Evolutionary conservation across 2,329 filamentous ascomycete species (phyloP), one percentile per base, ranked within the genome.

Genomic region (Beauveria australis): DNA sequence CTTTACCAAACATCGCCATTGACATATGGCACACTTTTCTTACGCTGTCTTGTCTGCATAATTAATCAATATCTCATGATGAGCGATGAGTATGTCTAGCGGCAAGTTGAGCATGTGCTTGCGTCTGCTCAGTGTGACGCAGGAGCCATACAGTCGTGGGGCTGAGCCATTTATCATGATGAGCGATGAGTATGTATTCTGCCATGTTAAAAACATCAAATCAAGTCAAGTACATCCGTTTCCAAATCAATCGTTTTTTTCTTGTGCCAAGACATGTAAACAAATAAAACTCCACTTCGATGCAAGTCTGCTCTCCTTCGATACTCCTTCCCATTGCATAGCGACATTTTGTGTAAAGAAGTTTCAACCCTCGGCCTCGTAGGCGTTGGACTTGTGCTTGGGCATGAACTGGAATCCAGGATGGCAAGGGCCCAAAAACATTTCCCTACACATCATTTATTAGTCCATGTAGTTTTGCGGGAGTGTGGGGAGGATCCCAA

Each of bases 381-480:
- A 96, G 58, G 87, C 84, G 71, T 96, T 95, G 52, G 91, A 94
- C 79, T 96, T 97, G 79, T 99, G 94, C 80, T 99, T 99, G 3
- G 94, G 94, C 76, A 93, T 86, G 76, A 97, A 99, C 66, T 89
- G 87, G 81, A 97, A 99, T 68, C 90, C 88, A 44, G 89, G 86
- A 67, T 96, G 91, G 7, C 91, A 89, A 51, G 91, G 91, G 8
- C 94, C 94, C 19, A 99, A 81, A 79, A 95, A 99, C 92, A 99
- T 97, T 73, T 99, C 94, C 73, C 93, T 96, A 63, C 56, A 63
- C 47, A 68, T 60, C 14, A 37, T 37, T 37, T 16, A 62, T 67
- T 59, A 66, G 64, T 63, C 37, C 5, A 37, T 14, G 30, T 30
- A 12, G 5, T 5, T 37, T 5, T 37, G n/a, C n/a, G 7, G 18